These are phyloP conservation scores for Turritis glabra DNA, from an alignment of 345 rosid genomes.

Conservation along the genomic window DNA sequence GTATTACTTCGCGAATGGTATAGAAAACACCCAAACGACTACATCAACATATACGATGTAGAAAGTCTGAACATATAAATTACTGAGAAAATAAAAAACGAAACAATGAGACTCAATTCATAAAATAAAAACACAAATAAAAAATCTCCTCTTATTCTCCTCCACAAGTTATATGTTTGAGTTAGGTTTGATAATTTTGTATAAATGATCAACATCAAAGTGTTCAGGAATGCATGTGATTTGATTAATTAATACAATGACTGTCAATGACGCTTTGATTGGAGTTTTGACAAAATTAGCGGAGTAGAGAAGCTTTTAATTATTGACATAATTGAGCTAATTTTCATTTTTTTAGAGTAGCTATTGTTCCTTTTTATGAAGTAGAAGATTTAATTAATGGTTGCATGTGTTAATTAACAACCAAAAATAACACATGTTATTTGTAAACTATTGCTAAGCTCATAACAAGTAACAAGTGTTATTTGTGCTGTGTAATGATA, in stretches of 20 bases:
- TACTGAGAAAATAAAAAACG: too few species aligned
- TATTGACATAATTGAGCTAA: neutral
- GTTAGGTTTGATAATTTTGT: neutral
- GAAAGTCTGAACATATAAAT: too few species aligned
- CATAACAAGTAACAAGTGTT: neutral
- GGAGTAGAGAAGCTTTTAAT: neutral
- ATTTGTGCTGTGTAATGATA: neutral
- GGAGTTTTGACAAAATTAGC: conserved; percentile 18
- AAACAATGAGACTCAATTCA: too few species aligned
- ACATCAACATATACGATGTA: too few species aligned
- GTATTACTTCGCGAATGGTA: too few species aligned
- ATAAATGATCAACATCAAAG: conserved; percentile 6
- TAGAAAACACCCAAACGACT: too few species aligned
- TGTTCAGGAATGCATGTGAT: neutral
- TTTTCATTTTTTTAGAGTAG: neutral
- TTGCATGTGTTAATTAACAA: neutral
- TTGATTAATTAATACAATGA: too few species aligned
- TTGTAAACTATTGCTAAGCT: too few species aligned
- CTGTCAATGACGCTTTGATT: neutral
- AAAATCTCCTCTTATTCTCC: too few species aligned
- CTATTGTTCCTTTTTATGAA: neutral
- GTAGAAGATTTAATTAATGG: neutral
- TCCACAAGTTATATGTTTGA: too few species aligned
- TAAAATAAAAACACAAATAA: too few species aligned
- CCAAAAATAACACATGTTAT: too few species aligned